Base-by-base conservation (phyloP, 2,329 filamentous ascomycete genomes). In the Talaromyces marneffei region DNA sequence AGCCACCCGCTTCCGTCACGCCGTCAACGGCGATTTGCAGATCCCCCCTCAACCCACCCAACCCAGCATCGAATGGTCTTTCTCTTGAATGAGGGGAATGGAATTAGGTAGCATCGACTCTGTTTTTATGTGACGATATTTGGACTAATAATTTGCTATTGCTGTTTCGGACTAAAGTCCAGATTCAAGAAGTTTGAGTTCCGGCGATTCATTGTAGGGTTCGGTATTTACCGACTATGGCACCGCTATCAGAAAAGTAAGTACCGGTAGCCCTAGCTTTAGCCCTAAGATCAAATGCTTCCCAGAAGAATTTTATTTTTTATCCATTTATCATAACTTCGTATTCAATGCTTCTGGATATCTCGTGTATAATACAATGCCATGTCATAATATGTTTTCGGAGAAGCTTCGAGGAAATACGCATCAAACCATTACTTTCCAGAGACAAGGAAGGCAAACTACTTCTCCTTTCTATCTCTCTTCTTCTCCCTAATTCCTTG, bases 401-500 rank as follows among this genome's bases (percentile, higher is more conserved):
- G 14, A 3, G n/a, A n/a, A n/a, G n/a, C n/a, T n/a, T n/a, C n/a
- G 33, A 35, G 33, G 2, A 35, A 35, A 35, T 7, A 42, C 18
- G 10, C 14, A 40, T 40, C 4, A 40, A 18, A 40, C 37, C 7
- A 6, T 12, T 7, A 35, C 29, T 31, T 9, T 35, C 10, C 7
- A 20, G n/a, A 42, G 33, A 14, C 3, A 29, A 20, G 12, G 20
- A 12, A 20, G 5, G n/a, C n/a, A n/a, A 12, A 20, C 27, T 59
- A 53, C 12, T 29, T 40, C 33, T 53, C 57, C n/a, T 40, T 64
- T 56, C 25, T 61, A 59, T 35, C 66, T 65, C n/a, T 60, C 61
- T 69, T 71, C 61, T 71, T 70, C 60, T 69, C 69, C 29, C 63
- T 65, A 1, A 67, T 33, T 2, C 39, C 58, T 52, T 66, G 54